Percentiles rank a stretch among this genome's conserved stretches.
Evolutionary conservation across 2,329 filamentous ascomycete species (phyloP).

Genomic region (Colletotrichum sp.): DNA sequence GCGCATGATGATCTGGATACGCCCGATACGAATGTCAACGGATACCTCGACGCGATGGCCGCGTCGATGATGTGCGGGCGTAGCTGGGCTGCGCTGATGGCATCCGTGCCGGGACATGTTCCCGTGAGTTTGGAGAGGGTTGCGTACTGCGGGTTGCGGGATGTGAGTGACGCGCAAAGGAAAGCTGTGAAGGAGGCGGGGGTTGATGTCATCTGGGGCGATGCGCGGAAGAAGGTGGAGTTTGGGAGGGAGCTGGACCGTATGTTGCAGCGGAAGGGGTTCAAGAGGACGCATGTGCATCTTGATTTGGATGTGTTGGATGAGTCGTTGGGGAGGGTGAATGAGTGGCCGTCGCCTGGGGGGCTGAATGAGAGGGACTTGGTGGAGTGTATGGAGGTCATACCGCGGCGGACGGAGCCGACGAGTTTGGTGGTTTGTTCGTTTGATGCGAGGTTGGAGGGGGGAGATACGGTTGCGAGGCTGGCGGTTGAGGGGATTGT

Average conservation of each 20-base stretch:
- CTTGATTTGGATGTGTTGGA: not conserved
- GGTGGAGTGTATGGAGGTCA: not conserved
- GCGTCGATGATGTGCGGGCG: constrained; percentile 39
- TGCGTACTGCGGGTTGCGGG: not conserved
- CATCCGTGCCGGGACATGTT: constrained; percentile 5
- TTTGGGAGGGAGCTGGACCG: not conserved
- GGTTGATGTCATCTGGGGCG: not conserved
- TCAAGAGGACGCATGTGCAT: not conserved
- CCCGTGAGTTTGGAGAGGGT: not conserved
- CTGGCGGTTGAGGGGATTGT: not conserved
- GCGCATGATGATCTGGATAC: constrained; percentile 46
- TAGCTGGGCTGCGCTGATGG: constrained; percentile 32
- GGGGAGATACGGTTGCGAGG: not conserved
- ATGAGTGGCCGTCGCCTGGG: not conserved
- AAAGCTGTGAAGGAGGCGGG: not conserved
- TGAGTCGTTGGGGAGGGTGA: not conserved
- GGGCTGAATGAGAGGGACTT: not conserved
- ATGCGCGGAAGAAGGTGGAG: constrained; percentile 10
- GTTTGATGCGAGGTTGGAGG: not conserved
- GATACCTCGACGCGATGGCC: constrained; percentile 41
- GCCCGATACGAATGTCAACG: constrained; percentile 36
- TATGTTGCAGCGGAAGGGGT: not conserved
- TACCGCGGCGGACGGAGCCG: not conserved
- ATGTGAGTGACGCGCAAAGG: not conserved
- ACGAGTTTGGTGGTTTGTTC: not conserved